Evolutionary conservation across 2,329 filamentous ascomycete genomes (phyloP).

Genomic region (Phialophora expanda): DNA sequence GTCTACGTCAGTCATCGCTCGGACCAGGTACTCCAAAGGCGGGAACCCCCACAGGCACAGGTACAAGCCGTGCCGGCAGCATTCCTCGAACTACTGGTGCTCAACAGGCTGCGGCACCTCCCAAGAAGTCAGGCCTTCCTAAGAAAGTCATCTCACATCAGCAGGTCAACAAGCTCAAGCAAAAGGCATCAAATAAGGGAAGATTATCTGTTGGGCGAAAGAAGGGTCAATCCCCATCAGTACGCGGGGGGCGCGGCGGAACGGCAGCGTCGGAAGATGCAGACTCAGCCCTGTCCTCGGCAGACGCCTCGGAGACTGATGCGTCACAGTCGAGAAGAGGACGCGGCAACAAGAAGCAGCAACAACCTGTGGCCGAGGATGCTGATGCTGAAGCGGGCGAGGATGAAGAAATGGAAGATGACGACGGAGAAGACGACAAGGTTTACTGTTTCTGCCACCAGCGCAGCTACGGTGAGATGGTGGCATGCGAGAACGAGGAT

Average conservation of each 20-base stretch:
- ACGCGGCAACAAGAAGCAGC: conserved; percentile 35
- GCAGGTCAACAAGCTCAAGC: conserved; percentile 41
- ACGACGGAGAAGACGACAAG: conserved; percentile 63
- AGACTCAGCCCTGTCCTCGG: conserved; percentile 60
- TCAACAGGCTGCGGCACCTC: conserved; percentile 48
- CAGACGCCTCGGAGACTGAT: conserved; percentile 56
- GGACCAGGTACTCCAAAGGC: conserved; percentile 69
- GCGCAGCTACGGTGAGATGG: conserved; percentile 70
- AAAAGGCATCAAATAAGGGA: conserved; percentile 47
- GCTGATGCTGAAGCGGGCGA: conserved; percentile 50
- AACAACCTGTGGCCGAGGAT: conserved; percentile 29
- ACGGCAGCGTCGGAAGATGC: conserved; percentile 52
- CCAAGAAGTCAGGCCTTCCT: conserved; percentile 61
- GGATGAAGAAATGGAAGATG: conserved; percentile 56
- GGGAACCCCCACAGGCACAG: conserved; percentile 55
- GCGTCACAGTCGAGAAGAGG: conserved; percentile 37
- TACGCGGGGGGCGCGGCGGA: conserved; percentile 46
- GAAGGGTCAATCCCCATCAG: conserved; percentile 49
- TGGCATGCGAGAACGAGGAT: conserved; percentile 69
- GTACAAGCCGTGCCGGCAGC: conserved; percentile 62
- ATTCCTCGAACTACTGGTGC: conserved; percentile 52
- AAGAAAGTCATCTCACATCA: conserved; percentile 49
- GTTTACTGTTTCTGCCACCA: conserved; percentile 70
- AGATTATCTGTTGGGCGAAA: conserved; percentile 51
- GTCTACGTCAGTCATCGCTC: conserved; percentile 64